Conservation (phyloP, 108 stramenopile species). For the Cyclotella baltica region DNA sequence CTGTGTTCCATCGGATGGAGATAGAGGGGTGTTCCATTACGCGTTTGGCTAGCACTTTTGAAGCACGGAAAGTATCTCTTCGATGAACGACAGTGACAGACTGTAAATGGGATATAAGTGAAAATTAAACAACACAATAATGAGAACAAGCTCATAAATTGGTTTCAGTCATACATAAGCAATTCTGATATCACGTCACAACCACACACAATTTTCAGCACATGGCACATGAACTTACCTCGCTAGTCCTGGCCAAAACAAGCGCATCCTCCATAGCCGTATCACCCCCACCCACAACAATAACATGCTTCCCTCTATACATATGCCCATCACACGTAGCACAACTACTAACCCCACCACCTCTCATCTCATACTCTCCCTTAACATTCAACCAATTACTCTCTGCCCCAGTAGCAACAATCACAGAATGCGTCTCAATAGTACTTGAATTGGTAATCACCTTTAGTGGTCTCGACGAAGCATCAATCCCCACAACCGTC, state of each 20-base stretch:
- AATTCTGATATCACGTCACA: no score
- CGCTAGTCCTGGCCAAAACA: constrained; percentile 85
- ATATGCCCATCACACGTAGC: constrained; percentile 97
- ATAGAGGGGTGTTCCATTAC: constrained; percentile 88
- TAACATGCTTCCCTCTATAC: constrained; percentile 80
- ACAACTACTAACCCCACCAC: constrained; percentile 93
- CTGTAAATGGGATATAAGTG: background rate
- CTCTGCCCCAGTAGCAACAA: constrained; percentile 96
- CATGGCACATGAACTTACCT: constrained; percentile 34
- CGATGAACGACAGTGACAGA: constrained; percentile 93
- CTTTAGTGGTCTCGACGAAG: constrained; percentile 61
- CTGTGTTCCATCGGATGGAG: constrained; percentile 85
- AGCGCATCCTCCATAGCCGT: constrained; percentile 97
- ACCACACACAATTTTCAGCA: no score
- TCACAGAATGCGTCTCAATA: constrained; percentile 87
- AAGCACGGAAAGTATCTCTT: constrained; percentile 90
- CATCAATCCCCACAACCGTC: constrained; percentile 68
- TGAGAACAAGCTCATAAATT: background rate
- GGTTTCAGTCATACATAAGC: background rate
- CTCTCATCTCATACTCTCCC: constrained; percentile 89
- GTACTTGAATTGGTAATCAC: constrained; percentile 73
- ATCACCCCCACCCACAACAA: constrained; percentile 97
- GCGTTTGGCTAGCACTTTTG: constrained; percentile 88
- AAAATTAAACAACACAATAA: background rate
- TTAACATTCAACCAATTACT: constrained; percentile 90